Conservation (phyloP, 257 asterid genomes). For the Catharanthus roseus region DNA sequence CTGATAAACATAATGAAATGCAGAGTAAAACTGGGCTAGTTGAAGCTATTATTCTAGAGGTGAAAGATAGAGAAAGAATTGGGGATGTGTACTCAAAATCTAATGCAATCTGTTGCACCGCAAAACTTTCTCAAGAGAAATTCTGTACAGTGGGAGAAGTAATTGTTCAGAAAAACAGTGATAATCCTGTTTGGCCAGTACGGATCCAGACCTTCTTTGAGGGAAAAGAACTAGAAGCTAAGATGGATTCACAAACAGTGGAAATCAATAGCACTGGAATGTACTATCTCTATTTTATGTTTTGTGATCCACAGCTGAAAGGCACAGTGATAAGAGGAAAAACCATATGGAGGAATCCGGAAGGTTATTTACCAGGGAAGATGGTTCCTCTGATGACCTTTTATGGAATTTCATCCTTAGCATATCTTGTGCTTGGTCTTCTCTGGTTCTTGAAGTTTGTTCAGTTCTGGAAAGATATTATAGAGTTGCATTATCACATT, state of each 20-base stretch:
- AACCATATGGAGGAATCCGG: constrained; percentile 37
- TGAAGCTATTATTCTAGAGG: constrained; percentile 38
- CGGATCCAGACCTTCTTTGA: constrained; percentile 29
- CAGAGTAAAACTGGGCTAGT: constrained; percentile 32
- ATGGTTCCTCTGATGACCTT: constrained; percentile 37
- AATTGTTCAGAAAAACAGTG: constrained; percentile 27
- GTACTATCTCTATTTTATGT: constrained; percentile 39
- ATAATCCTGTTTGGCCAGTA: constrained; percentile 31
- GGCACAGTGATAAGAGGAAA: constrained; percentile 35
- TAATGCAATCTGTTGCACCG: constrained; percentile 32
- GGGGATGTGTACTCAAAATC: constrained; percentile 28
- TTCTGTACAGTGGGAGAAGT: constrained; percentile 35
- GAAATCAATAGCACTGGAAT: constrained; percentile 32
- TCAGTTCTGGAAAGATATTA: constrained; percentile 31
- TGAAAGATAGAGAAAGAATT: constrained; percentile 32
- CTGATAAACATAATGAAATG: constrained; percentile 25
- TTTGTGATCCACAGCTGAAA: constrained; percentile 31
- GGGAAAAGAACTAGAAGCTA: constrained; percentile 28
- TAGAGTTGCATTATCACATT: constrained; percentile 35
- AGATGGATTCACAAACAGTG: constrained; percentile 21
- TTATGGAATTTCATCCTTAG: constrained; percentile 31
- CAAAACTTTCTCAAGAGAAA: constrained; percentile 26
- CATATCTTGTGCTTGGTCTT: constrained; percentile 36
- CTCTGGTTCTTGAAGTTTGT: constrained; percentile 33
- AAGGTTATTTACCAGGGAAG: constrained; percentile 40